These are phyloP conservation scores for Veloboletus limbatus DNA, from an alignment of 1,284 basidiomycete species.

Conservation along the genomic window DNA sequence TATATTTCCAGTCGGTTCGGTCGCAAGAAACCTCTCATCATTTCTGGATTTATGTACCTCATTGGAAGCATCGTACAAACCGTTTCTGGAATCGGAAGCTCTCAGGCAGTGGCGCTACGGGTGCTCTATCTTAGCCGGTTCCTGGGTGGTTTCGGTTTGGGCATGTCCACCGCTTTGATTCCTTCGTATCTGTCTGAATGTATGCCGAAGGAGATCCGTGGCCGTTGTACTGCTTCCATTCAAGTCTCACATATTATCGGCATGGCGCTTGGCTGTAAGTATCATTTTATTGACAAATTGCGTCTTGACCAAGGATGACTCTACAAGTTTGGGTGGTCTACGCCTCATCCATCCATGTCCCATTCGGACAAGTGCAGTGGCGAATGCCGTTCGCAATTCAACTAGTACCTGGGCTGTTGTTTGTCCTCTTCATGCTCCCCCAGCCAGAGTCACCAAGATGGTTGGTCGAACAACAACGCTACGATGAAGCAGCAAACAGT, in stretches of 20 bases:
- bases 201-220: slow-evolving; percentile 53
- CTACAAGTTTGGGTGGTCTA: slow-evolving; percentile 49
- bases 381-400: slow-evolving; percentile 55
- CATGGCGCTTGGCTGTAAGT: slow-evolving; percentile 50
- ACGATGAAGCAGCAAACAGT: slow-evolving; percentile 47
- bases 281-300: not conserved
- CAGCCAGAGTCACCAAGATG: slow-evolving; percentile 62
- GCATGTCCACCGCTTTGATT: slow-evolving; percentile 52
- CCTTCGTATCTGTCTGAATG: slow-evolving; percentile 60
- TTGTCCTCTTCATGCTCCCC: slow-evolving; percentile 46
- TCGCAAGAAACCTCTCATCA: slow-evolving; percentile 46
- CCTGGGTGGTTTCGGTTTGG: slow-evolving; percentile 47
- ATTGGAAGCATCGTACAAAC: slow-evolving; percentile 54
- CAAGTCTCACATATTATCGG: slow-evolving; percentile 52
- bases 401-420: slow-evolving; percentile 50
- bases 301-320: slow-evolving; percentile 6
- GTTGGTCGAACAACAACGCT: slow-evolving; percentile 52
- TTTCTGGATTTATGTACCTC: slow-evolving; percentile 53
- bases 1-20: slow-evolving; percentile 44
- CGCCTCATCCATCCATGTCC: slow-evolving; percentile 36
- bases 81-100: slow-evolving; percentile 43
- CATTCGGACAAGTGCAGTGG: slow-evolving; percentile 46
- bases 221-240: slow-evolving; percentile 54
- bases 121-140: slow-evolving; percentile 50
- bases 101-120: slow-evolving; percentile 36